Base-by-base conservation (phyloP, 805 yeast genomes). In the Ogataea kodamae region DNA sequence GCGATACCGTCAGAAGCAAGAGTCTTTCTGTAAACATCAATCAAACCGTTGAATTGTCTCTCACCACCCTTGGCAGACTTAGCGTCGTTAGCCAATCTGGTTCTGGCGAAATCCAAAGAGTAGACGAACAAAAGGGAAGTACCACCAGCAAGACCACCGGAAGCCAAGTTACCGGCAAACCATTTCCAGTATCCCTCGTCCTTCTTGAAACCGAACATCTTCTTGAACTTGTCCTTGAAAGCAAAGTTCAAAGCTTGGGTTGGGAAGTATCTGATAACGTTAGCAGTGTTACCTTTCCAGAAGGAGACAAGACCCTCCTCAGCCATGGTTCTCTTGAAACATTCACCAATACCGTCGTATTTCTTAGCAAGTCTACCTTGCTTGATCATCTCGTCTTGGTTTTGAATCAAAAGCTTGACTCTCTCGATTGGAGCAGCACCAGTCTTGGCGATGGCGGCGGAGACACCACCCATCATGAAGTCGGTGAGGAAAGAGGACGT, bases 281-380 rank as follows among this genome's bases (percentile, higher is more conserved):
- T 88, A 61, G 97, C 97, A 52, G 96, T 89, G 89, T 88, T 88
- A 79, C 97, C 97, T 83, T 96, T 83, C 97, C 97, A 88, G 90
- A 88, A 87, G 48, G 97, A 72, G 52, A 70, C 75, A 48, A 84
- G 61, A 80, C 97, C 97, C 76, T 88, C 97, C 55, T 82, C 86
- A 55, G 84, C 82, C 50, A 89, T 82, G 55, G 97, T 89, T 78
- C 96, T 84, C 61, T 65, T 78, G 94, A 89, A 88, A 75, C 96
- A 86, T 64, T 88, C 97, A 47, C 56, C 70, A 50, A 88, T 89
- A 84, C 97, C 97, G 52, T 70, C 78, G 81, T 89, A 88, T 65
- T 74, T 79, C 60, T 64, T 75, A 54, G 86, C 74, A 61, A 88
- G 76, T 76, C 96, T 87, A 65, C 97, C 96, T 74, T 87, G 96